Conservation (phyloP, 129 eudicot genomes). For the Centaurea solstitialis region DNA sequence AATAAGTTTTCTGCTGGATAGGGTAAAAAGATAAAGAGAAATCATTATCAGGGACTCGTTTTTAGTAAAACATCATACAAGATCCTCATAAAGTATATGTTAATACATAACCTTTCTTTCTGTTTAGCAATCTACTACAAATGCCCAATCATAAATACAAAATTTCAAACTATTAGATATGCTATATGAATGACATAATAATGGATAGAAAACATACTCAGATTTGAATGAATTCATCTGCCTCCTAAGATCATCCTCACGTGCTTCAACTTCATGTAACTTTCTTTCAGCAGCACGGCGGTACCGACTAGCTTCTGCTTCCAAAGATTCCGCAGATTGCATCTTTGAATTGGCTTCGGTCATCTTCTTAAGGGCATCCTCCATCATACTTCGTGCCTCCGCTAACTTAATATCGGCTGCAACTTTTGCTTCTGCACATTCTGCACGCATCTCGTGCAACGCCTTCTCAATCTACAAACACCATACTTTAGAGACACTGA, state of each 20-base stretch:
- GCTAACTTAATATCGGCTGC: conserved; percentile 73
- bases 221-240: conserved; percentile 60
- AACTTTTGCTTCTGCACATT: conserved; percentile 85
- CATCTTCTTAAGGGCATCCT: conserved; percentile 71
- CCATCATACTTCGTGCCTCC: conserved; percentile 74
- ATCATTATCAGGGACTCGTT: background rate
- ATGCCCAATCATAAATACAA: background rate
- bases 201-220: conserved; percentile 56
- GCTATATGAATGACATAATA: background rate
- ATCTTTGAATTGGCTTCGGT: conserved; percentile 62
- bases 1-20: background rate
- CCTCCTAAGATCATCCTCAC: conserved; percentile 95
- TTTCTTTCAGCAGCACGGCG: conserved; percentile 86
- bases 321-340: conserved; percentile 73
- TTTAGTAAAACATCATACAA: background rate
- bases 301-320: conserved; percentile 62
- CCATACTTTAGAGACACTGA: background rate
- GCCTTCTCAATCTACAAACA: conserved; percentile 78
- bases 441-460: conserved; percentile 92
- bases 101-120: background rate
- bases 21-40: conserved; percentile 6
- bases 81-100: background rate
- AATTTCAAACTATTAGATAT: background rate
- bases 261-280: conserved; percentile 85
- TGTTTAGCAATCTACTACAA: background rate